These are phyloP conservation scores for Colletotrichum sp. DNA, from an alignment of 2,329 filamentous ascomycete genomes.

Conservation along the genomic window DNA sequence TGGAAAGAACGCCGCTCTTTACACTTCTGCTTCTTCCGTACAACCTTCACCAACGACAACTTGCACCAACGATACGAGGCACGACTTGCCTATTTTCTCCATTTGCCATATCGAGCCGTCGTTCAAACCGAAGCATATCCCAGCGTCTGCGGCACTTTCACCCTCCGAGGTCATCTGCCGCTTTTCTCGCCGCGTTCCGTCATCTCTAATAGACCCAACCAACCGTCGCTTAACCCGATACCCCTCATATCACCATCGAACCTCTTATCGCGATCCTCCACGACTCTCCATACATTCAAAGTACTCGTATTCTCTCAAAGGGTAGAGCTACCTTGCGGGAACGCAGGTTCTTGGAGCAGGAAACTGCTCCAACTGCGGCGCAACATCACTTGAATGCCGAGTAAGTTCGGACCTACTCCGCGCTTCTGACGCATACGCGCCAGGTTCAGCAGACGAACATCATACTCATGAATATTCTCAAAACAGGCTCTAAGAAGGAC, in stretches of 20 bases:
- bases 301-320: not conserved
- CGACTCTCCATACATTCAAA: not conserved
- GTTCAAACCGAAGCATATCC: not conserved
- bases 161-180: slow-evolving; percentile 4
- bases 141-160: slow-evolving; percentile 3
- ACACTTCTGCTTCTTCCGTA: slow-evolving; percentile 14
- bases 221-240: not conserved
- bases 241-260: not conserved
- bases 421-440: not conserved
- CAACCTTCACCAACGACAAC: slow-evolving; percentile 10
- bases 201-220: slow-evolving; percentile 10
- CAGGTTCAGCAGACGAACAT: not conserved
- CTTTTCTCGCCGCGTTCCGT: not conserved
- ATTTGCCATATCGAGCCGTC: not conserved
- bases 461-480: not conserved
- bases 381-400: slow-evolving; percentile 25
- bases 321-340: slow-evolving; percentile 21
- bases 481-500: slow-evolving; percentile 53
- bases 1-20: slow-evolving; percentile 19
- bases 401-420: slow-evolving; percentile 11
- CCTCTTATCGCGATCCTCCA: not conserved
- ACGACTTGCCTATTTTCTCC: not conserved
- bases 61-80: not conserved
- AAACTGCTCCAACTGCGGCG: slow-evolving; percentile 24
- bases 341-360: slow-evolving; percentile 21